phyloP scores from a whole-genome alignment of 2,329 filamentous ascomycete species.

The Nectriaceae sp. region DNA sequence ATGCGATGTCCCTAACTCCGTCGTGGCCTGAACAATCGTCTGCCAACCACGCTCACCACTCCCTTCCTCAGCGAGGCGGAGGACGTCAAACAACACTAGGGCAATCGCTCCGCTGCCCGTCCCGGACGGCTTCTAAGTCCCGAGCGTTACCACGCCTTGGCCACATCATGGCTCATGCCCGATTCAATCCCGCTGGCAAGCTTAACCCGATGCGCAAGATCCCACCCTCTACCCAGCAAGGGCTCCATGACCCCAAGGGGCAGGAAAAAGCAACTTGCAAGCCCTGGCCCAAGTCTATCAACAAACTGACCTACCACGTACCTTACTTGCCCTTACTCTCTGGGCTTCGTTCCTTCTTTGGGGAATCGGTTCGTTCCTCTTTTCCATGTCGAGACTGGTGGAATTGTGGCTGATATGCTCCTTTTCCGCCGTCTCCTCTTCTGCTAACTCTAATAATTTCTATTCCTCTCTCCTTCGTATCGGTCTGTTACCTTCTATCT shows the following conservation, averaged over 20 bases:
- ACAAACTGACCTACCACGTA: constrained; percentile 17
- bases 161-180: constrained; percentile 1
- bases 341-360: constrained; percentile 27
- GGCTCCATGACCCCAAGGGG: constrained; percentile 19
- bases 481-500: constrained; percentile 3
- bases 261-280: constrained; percentile 27
- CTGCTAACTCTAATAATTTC: neutral
- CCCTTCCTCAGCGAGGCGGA: neutral
- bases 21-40: neutral
- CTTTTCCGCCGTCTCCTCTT: constrained; percentile 3
- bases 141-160: constrained; percentile 4
- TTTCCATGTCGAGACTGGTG: constrained; percentile 18
- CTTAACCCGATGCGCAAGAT: constrained; percentile 28
- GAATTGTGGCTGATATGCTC: constrained; percentile 21
- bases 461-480: constrained; percentile 4
- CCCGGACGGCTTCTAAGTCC: constrained; percentile 8
- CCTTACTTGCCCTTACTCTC: constrained; percentile 22
- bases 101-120: constrained; percentile 20
- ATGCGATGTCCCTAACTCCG: constrained; percentile 1
- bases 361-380: constrained; percentile 25
- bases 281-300: constrained; percentile 21
- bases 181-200: constrained; percentile 10
- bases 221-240: constrained; percentile 19
- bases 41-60: neutral
- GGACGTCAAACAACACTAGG: constrained; percentile 1